A percentile compares a stretch with the other conserved stretches of the same genome.
These are phyloP conservation scores for Leccinum variicolor DNA, from an alignment of 768 basidiomycete species.

Conservation along the genomic window DNA sequence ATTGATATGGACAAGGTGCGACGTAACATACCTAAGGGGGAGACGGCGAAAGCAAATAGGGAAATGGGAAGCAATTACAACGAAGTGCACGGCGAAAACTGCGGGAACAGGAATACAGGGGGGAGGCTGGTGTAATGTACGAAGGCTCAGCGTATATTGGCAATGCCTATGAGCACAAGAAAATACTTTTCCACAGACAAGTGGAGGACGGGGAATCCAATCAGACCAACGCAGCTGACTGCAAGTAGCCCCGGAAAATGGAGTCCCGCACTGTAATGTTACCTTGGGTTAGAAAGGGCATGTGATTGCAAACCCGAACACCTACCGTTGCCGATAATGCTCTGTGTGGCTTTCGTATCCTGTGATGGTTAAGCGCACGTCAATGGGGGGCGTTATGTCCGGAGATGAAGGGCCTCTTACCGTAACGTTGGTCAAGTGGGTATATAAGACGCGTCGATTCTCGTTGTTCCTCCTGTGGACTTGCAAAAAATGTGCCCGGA, in stretches of 20 bases:
- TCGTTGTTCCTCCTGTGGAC: constrained; percentile 76
- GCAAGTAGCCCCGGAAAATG: constrained; percentile 71
- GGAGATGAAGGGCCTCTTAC: constrained; percentile 36
- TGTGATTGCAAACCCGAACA: constrained; percentile 1
- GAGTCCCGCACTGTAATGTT: constrained; percentile 58
- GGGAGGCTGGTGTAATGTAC: constrained; percentile 4
- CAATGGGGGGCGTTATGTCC: not conserved
- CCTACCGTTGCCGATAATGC: constrained; percentile 79
- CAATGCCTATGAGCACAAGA: constrained; percentile 8
- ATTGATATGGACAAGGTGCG: constrained; percentile 5
- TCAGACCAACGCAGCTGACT: constrained; percentile 66
- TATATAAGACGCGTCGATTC: constrained; percentile 75
- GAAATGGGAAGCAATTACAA: constrained; percentile 6
- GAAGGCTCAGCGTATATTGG: not conserved
- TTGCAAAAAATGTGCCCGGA: constrained; percentile 84
- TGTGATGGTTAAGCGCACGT: constrained; percentile 25
- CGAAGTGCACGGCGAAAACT: not conserved
- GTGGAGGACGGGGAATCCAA: constrained; percentile 9
- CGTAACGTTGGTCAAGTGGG: constrained; percentile 78
- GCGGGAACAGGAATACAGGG: constrained; percentile 1
- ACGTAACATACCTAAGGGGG: not conserved
- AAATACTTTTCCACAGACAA: not conserved
- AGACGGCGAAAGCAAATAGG: not conserved
- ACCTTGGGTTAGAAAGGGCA: constrained; percentile 8
- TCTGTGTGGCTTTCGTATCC: constrained; percentile 83